Evolutionary conservation across 179 eudicot genomes (phyloP).

Genomic region (Dionaea muscipula): DNA sequence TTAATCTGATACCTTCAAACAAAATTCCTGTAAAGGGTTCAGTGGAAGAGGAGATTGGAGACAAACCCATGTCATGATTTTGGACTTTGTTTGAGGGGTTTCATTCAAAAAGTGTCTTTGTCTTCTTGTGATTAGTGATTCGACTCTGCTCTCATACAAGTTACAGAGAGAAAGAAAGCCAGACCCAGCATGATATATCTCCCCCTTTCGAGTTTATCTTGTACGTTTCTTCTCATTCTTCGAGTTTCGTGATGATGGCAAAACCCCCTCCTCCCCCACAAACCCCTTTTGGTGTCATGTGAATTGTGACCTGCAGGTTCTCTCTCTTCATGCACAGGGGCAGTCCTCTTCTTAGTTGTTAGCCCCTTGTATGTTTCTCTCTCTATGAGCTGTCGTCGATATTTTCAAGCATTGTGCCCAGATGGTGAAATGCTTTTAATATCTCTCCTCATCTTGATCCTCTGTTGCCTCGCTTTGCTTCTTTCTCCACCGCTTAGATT

Average conservation of each 20-base stretch:
- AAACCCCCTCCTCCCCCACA: too few relatives aligned
- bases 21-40: too few relatives aligned
- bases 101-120: slow-evolving; percentile 10
- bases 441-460: too few relatives aligned
- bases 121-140: slow-evolving; percentile 11
- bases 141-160: slow-evolving; percentile 9
- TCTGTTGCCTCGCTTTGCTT: too few relatives aligned
- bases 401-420: slow-evolving; percentile 16
- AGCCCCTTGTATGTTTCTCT: slow-evolving; percentile 5
- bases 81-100: slow-evolving; percentile 29
- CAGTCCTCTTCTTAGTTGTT: not conserved
- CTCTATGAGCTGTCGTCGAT: slow-evolving; percentile 36
- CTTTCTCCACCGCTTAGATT: too few relatives aligned
- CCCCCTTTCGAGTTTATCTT: slow-evolving; percentile 1
- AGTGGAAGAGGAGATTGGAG: slow-evolving; percentile 3
- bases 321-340: not conserved
- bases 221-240: slow-evolving; percentile 8
- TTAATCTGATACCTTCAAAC: too few relatives aligned
- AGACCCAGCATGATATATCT: too few relatives aligned
- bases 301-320: slow-evolving; percentile 35
- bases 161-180: slow-evolving; percentile 8
- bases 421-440: slow-evolving; percentile 42
- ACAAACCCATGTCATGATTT: slow-evolving; percentile 37
- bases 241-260: slow-evolving; percentile 16
- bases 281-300: slow-evolving; percentile 35